A percentile compares a stretch with the other conserved stretches of the same genome.
Evolutionary conservation across 2,329 filamentous ascomycete genomes (phyloP).

Genomic region (Apiospora pterosperma): DNA sequence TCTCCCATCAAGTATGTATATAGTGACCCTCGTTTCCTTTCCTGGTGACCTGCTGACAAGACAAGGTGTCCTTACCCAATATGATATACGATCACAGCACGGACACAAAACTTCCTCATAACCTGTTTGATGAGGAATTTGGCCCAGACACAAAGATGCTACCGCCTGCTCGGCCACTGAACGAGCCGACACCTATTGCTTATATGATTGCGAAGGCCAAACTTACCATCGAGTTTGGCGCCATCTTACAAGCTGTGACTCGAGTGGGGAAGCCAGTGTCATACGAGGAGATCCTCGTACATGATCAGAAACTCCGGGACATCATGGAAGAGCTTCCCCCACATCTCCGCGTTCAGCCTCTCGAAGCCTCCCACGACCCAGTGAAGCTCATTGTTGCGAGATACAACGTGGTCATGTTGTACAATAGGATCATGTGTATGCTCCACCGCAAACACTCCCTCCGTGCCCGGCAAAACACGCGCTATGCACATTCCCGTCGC

Average conservation of each 20-base stretch:
- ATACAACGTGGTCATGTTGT: constrained; percentile 79
- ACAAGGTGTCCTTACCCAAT: constrained; percentile 51
- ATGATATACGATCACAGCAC: constrained; percentile 75
- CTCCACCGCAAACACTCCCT: constrained; percentile 84
- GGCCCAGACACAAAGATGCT: constrained; percentile 64
- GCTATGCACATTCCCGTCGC: constrained; percentile 80
- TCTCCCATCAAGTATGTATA: constrained; percentile 60
- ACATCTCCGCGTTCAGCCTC: constrained; percentile 70
- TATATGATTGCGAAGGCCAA: constrained; percentile 75
- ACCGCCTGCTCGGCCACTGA: constrained; percentile 63
- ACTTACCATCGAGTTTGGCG: constrained; percentile 66
- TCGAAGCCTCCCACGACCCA: constrained; percentile 76
- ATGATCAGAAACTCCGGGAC: constrained; percentile 59
- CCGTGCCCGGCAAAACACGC: constrained; percentile 72
- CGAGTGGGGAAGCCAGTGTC: constrained; percentile 51
- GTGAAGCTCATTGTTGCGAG: constrained; percentile 83
- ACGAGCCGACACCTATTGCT: constrained; percentile 71
- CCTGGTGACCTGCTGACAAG: neutral
- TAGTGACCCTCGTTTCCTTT: constrained; percentile 43
- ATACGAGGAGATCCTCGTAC: constrained; percentile 63
- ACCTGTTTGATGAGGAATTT: constrained; percentile 80
- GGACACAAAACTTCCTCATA: constrained; percentile 71
- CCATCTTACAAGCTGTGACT: constrained; percentile 65
- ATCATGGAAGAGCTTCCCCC: constrained; percentile 69
- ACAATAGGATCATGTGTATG: constrained; percentile 84